Evolutionary conservation across 2,329 filamentous ascomycete species (phyloP).

Genomic region (Penicillium sp.): DNA sequence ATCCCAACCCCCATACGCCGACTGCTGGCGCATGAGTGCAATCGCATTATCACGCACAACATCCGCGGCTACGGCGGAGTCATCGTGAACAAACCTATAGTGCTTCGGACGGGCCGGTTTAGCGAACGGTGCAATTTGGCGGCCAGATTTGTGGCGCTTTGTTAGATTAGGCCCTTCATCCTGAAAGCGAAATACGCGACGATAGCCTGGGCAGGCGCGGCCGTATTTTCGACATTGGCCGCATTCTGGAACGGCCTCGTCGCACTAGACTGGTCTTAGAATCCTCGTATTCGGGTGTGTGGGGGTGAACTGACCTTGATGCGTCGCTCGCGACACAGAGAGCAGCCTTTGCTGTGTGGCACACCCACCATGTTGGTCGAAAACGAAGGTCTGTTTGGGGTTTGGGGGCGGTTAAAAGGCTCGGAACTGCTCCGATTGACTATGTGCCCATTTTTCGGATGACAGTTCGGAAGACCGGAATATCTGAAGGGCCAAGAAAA

Average conservation of each 20-base stretch:
- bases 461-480: not conserved
- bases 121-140: conserved; percentile 8
- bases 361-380: conserved; percentile 41
- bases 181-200: conserved; percentile 38
- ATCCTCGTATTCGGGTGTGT: not conserved
- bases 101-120: conserved; percentile 2
- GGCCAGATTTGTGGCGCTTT: conserved; percentile 27
- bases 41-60: conserved; percentile 27
- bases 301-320: conserved; percentile 34
- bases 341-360: conserved; percentile 45
- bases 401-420: not conserved
- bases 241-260: conserved; percentile 45
- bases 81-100: conserved; percentile 1
- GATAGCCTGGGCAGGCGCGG: conserved; percentile 39
- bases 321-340: conserved; percentile 42
- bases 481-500: not conserved
- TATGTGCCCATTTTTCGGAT: conserved; percentile 3
- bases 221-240: conserved; percentile 40
- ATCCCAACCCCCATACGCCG: conserved; percentile 17
- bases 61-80: conserved; percentile 12
- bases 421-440: not conserved
- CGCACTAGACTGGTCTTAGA: conserved; percentile 38
- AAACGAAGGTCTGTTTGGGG: not conserved
- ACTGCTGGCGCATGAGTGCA: conserved; percentile 26
- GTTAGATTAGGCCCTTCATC: conserved; percentile 39